Conservation (phyloP, 2,329 filamentous ascomycete species). For the Podosphaera leucotricha region DNA sequence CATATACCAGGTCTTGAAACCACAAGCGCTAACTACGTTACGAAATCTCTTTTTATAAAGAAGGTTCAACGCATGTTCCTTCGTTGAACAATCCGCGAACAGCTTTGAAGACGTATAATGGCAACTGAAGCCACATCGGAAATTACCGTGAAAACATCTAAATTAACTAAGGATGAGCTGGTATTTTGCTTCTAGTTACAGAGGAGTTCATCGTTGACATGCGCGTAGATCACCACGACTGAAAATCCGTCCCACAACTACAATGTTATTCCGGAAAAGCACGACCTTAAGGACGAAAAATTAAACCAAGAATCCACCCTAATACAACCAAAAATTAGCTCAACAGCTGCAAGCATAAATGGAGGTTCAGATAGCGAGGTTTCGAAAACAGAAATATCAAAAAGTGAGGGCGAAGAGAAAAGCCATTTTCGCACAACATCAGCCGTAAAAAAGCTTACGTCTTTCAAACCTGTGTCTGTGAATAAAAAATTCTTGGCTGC, state of each 20-base stretch:
- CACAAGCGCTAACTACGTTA: neutral
- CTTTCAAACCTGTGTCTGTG: slow-evolving; percentile 68
- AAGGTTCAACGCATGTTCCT: slow-evolving; percentile 16
- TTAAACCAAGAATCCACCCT: slow-evolving; percentile 29
- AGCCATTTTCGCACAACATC: slow-evolving; percentile 34
- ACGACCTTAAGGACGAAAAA: slow-evolving; percentile 28
- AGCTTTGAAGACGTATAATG: slow-evolving; percentile 32
- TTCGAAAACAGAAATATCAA: slow-evolving; percentile 30
- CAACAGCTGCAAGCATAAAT: slow-evolving; percentile 43
- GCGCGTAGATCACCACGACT: slow-evolving; percentile 14
- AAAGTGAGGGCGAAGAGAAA: slow-evolving; percentile 31
- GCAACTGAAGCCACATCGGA: slow-evolving; percentile 34
- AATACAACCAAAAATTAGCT: slow-evolving; percentile 34
- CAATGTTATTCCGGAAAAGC: slow-evolving; percentile 20
- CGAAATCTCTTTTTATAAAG: slow-evolving; percentile 1
- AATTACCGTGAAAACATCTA: slow-evolving; percentile 18
- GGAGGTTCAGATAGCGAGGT: slow-evolving; percentile 58
- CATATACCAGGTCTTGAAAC: neutral
- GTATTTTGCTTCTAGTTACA: slow-evolving; percentile 5
- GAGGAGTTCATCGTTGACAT: slow-evolving; percentile 5
- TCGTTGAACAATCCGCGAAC: slow-evolving; percentile 12
- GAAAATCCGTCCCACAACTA: slow-evolving; percentile 25
- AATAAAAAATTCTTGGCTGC: slow-evolving; percentile 66
- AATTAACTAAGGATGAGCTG: slow-evolving; percentile 14
- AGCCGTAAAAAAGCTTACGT: slow-evolving; percentile 46